Conservation (phyloP, 2,329 filamentous ascomycete species). For the Fusarium sublunatum region DNA sequence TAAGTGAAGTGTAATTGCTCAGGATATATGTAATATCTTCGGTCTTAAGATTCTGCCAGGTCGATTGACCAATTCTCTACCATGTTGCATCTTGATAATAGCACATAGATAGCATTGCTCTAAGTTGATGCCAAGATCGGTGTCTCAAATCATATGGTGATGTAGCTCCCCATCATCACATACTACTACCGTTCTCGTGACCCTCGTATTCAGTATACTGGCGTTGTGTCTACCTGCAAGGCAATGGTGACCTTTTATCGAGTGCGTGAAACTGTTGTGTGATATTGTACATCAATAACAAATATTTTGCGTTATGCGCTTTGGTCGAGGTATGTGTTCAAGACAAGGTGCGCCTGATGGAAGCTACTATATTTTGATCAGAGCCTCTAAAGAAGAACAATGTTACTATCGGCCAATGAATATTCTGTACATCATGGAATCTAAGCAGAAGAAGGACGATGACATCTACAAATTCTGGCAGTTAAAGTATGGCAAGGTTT, state of each 20-base stretch:
- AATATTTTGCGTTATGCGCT: not conserved
- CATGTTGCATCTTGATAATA: no score
- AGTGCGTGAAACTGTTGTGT: not conserved
- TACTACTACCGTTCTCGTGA: not conserved
- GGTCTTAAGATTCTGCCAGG: no score
- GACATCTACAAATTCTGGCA: not conserved
- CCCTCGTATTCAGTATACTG: not conserved
- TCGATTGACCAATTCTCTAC: no score
- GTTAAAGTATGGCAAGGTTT: not conserved
- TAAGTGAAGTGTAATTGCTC: no score
- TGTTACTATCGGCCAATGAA: not conserved
- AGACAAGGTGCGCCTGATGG: not conserved
- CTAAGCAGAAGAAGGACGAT: not conserved
- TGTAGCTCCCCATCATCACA: no score
- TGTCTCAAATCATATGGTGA: no score
- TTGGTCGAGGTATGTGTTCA: no score
- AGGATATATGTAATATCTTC: no score
- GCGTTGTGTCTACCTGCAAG: not conserved
- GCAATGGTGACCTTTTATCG: not conserved
- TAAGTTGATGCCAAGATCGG: no score
- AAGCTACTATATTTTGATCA: not conserved
- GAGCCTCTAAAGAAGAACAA: no score
- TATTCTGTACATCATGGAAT: not conserved
- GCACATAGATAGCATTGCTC: no score
- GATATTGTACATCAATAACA: not conserved